Base-by-base conservation (phyloP, 306 rosid genomes). In the Begonia peltatifolia region DNA sequence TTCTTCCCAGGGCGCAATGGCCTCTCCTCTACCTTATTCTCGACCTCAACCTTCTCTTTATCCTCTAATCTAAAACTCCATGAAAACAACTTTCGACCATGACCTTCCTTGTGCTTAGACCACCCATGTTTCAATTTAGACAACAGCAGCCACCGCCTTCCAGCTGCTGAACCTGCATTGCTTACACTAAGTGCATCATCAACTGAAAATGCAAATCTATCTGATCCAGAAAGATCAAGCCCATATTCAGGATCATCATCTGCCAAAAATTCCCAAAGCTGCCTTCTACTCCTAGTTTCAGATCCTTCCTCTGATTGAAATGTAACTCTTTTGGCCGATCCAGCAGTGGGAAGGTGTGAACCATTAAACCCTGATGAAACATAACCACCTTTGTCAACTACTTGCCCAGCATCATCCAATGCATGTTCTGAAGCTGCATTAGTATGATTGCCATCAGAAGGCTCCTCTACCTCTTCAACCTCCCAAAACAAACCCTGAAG, bases 401-500 rank as follows among this genome's bases (percentile, higher is more conserved):
- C 62, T 48, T 9, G 41, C 15, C 47, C 9, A 42, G 59, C 20
- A 55, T 22, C 47, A 44, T 11, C 42, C 6, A 68, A 62, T 1
- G 60, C 71, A 43, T 16, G 74, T 38, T 66, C 78, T 11, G 50
- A 63, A 23, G 55, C 73, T 9, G 59, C 72, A 60, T 55, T 50
- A 11, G 62, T 67, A 42, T 63, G 56, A 55, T 70, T 61, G 5
- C 17, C 13, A 41, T 46, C 53, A 50, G 53, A 44, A 20, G 48
- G 58, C 62, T 75, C 81, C 20, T 58, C 71, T 6, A 36, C 60
- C 23, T 63, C 82, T 41, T 80, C 87, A 42, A 67, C 66, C 63
- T 82, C 93, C 87, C 87, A 88, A 55, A 88, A 84, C 81, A 84
- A 69, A 14, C 89, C 97, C 76, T 72, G 92, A 41, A 89, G 95